Base-by-base conservation (phyloP, 2,329 filamentous ascomycete genomes). In the Ceratocystis huliohia region DNA sequence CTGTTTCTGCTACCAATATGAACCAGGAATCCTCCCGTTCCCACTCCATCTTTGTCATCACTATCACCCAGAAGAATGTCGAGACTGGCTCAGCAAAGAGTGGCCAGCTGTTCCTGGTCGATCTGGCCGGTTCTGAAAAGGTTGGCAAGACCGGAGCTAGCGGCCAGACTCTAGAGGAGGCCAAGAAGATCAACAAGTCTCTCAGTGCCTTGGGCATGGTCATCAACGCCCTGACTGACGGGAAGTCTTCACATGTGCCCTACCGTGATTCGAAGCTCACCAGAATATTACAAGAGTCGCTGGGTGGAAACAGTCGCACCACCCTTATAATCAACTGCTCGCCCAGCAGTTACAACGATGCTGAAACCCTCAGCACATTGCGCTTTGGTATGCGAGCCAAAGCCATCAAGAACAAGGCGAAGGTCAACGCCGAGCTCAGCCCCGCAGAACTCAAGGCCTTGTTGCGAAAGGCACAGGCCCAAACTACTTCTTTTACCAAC, bases 111-210 rank as follows among this genome's bases (percentile, higher is more conserved):
- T 97, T 96, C 82, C 80, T 99, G 75, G 94, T 99, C 70, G 94
- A 99, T 86, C 80, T 99, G 81, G 94, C 94, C 65, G 94, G 94
- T 81, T 96, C 91, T 73, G 94, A 99, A 79, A 97, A 97, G 80
- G 91, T 97, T 64, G 93, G 94, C 74, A 97, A 99, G 83, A 99
- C 94, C 37, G 94, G 94, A 71, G 94, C 94, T 69, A 96, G 91
- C 75, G 94, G 94, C 67, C 94, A 97, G 77, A 97, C 93, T 3
- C 81, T 99, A 56, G 94, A 97, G 76, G 94, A 99, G 76, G 94
- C 94, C 69, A 97, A 97, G 82, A 99, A 99, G 82, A 99, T 99
- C 83, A 99, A 99, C 83, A 97, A 97, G 83, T 96, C 91, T 82
- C 83, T 99, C 80, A 96, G 92, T 78, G 92, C 94, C 66, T 82